phyloP scores from a whole-genome alignment of 805 yeast species.

The Myxozyma lipomycoides region DNA sequence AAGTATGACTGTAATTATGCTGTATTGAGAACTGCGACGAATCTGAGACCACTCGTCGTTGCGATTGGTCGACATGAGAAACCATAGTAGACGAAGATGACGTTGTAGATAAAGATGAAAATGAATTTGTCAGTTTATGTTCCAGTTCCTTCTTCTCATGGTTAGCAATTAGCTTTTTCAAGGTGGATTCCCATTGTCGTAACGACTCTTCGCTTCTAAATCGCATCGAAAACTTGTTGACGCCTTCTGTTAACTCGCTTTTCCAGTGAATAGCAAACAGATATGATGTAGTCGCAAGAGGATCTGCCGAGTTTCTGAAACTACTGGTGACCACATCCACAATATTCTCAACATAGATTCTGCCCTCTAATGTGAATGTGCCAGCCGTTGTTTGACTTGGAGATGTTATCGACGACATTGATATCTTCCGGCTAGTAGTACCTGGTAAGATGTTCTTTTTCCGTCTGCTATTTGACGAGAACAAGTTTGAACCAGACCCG shows the following conservation, averaged over 20 bases:
- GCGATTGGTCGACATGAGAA: neutral
- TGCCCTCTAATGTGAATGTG: constrained; percentile 63
- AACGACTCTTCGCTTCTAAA: constrained; percentile 80
- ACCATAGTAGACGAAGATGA: neutral
- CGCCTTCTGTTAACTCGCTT: constrained; percentile 51
- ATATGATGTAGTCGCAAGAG: constrained; percentile 18
- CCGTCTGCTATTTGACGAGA: constrained; percentile 38
- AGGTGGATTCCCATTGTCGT: constrained; percentile 64
- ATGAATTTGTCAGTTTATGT: neutral
- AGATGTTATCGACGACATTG: constrained; percentile 16
- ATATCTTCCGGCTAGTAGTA: constrained; percentile 43
- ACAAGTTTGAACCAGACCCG: neutral
- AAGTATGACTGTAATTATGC: neutral
- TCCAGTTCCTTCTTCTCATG: neutral
- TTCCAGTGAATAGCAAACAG: constrained; percentile 24
- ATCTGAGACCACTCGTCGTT: neutral
- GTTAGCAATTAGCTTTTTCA: constrained; percentile 31
- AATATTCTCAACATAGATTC: constrained; percentile 72
- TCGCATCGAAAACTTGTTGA: constrained; percentile 77
- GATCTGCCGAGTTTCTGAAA: constrained; percentile 26
- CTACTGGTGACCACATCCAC: constrained; percentile 40
- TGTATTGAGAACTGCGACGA: neutral
- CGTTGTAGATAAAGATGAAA: neutral
- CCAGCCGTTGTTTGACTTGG: constrained; percentile 2
- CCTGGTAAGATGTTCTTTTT: constrained; percentile 47